Base-by-base conservation (phyloP, 139 green algal genomes). In the Chlamydomonas urium region DNA sequence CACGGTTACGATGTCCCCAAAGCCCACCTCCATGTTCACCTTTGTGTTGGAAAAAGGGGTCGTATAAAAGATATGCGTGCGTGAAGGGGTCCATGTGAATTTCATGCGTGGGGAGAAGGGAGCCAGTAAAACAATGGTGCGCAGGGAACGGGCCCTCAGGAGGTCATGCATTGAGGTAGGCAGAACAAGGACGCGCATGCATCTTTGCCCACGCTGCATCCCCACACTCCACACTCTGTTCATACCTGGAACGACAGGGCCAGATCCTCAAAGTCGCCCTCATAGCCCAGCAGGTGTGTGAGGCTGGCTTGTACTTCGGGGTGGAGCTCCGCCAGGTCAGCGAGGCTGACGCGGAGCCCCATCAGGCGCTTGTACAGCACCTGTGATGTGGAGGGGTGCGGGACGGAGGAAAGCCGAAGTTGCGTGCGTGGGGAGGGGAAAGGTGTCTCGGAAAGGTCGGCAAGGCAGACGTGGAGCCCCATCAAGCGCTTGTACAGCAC, bases 361-460 rank as follows among this genome's bases (percentile, higher is more conserved):
- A 92, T 74, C 35, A 96, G 86, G 76, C 90, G 90, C 78, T 90
- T 92, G 82, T 94, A 97, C 33, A 94, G 63, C 21, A 90, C 80
- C 33, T 81, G 63, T 28, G 42, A 14, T 50, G 14, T 24, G 42
- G 14, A 14, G 42, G 42, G 14, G 42, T n/a, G n/a, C n/a, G n/a
- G n/a, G n/a, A n/a, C n/a, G n/a, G n/a, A n/a, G n/a, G n/a, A n/a
- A n/a, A n/a, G n/a, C n/a, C n/a, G n/a, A n/a, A n/a, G n/a, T n/a
- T n/a, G n/a, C n/a, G n/a, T n/a, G n/a, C n/a, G n/a, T n/a, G n/a
- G n/a, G n/a, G n/a, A n/a, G n/a, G n/a, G n/a, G n/a, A n/a, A n/a
- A n/a, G n/a, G n/a, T n/a, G n/a, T n/a, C 66, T 83, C 79, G 4
- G 71, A 66, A 29, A 86, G 47, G 4, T 66, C 75, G 3, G 38